Percentiles rank a stretch among this genome's conserved stretches.
Conservation (phyloP, 2,329 filamentous ascomycete species). For the Dactylellina sp. region DNA sequence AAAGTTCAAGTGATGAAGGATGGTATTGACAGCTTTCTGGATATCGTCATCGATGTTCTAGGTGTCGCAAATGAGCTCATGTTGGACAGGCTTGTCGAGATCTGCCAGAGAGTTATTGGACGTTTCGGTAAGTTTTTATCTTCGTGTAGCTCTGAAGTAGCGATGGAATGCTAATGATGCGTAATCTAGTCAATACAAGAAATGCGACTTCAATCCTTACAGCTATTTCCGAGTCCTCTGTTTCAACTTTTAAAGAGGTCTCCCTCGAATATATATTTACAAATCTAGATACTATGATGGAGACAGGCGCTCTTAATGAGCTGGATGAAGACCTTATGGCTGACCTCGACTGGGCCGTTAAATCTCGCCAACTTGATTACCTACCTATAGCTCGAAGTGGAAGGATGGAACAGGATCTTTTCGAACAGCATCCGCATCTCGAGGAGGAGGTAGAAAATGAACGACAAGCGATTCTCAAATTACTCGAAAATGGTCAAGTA, state of each 20-base stretch:
- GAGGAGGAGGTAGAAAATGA: conserved; percentile 62
- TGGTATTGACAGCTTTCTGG: conserved; percentile 84
- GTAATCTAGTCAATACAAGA: conserved; percentile 74
- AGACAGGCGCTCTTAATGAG: conserved; percentile 85
- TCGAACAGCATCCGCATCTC: conserved; percentile 67
- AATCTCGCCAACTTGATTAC: conserved; percentile 81
- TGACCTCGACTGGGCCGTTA: conserved; percentile 83
- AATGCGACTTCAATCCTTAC: conserved; percentile 90
- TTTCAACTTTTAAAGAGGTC: conserved; percentile 86
- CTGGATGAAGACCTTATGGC: conserved; percentile 84
- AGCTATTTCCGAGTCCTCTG: conserved; percentile 83
- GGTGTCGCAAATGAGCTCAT: conserved; percentile 92
- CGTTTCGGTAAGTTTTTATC: conserved; percentile 72
- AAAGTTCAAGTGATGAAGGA: conserved; percentile 70
- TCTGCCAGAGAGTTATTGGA: conserved; percentile 86
- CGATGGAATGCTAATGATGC: conserved; percentile 56
- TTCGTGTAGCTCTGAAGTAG: conserved; percentile 2
- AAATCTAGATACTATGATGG: conserved; percentile 90
- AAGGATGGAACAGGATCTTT: conserved; percentile 65
- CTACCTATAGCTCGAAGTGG: conserved; percentile 82
- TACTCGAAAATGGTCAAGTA: conserved; percentile 32
- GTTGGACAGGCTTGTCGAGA: conserved; percentile 88
- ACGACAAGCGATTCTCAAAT: conserved; percentile 62
- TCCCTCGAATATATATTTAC: conserved; percentile 91
- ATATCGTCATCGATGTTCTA: conserved; percentile 91